Evolutionary conservation across 257 asterid genomes (phyloP).

Genomic region (Striga asiatica): DNA sequence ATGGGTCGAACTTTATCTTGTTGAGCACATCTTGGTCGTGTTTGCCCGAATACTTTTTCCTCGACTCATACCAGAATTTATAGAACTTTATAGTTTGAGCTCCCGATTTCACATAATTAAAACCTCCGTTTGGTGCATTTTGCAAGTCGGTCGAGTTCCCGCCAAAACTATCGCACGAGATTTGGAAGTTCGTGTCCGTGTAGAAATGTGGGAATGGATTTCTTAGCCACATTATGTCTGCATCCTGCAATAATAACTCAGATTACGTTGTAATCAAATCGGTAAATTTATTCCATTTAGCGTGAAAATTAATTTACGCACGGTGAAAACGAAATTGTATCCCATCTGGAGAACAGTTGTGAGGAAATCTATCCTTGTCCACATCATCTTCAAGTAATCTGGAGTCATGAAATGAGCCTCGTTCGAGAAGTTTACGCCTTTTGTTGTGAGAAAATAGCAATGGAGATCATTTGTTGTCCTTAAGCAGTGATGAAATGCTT

Average conservation of each 20-base stretch:
- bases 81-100: conserved; percentile 55
- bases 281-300: no score
- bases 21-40: conserved; percentile 75
- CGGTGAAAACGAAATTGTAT: conserved; percentile 58
- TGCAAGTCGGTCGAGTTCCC: no score
- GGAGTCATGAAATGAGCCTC: conserved; percentile 72
- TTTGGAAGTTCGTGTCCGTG: no score
- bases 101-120: conserved; percentile 50
- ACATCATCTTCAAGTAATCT: conserved; percentile 62
- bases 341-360: conserved; percentile 61
- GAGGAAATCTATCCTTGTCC: conserved; percentile 62
- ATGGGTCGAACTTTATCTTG: conserved; percentile 38
- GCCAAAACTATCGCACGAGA: no score
- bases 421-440: conserved; percentile 43
- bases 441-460: conserved; percentile 44
- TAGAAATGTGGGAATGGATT: no score
- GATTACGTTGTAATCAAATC: no score
- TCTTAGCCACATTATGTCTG: no score
- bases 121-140: conserved; percentile 54
- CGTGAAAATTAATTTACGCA: no score
- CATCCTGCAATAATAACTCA: no score
- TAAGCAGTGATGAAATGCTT: conserved; percentile 35
- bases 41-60: conserved; percentile 36
- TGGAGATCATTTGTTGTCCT: conserved; percentile 30
- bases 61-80: conserved; percentile 58